Evolutionary conservation across 106 monocot species (phyloP), one percentile per base, ranked within the genome.

Genomic region (Agapanthus africanus): DNA sequence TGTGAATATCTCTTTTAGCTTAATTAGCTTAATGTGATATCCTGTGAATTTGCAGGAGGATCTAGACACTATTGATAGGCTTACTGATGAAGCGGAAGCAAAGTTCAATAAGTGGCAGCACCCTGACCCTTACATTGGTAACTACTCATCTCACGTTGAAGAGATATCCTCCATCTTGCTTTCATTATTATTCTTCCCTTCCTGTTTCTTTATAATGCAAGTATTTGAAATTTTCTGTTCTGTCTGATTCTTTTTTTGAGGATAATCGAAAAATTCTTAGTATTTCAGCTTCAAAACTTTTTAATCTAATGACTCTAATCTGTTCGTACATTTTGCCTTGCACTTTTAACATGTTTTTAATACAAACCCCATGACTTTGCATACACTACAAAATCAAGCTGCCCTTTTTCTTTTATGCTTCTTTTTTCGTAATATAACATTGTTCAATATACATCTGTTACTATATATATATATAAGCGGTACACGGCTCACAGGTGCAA

Each of bases 51-150:
- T 81, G 11, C 76, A 97, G 95, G 88, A 86, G 78, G 88, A 91
- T 72, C 82, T 77, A 66, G 91, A 97, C 42, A 84, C 84, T 41
- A 91, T 97, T 67, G 95, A 97, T 71, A 83, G 83, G 76, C 75
- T 91, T 33, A 91, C 91, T 54, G 76, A 71, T 32, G 75, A 83
- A 11, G 88, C 67, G 19, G 95, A 97, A 79, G 86, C 82, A 75
- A 70, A 18, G 6, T 89, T 68, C 74, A 61, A 71, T 47, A 97
- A 89, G 11, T 91, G 62, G 57, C 81, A 54, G 68, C 95, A 97
- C 68, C 95, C 95, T 78, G 95, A 97, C 76, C 95, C 95, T 64
- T 97, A 97, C 60, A 97, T 91, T 79, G 91, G 95, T 91, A 82
- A 78, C 65, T n/a, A n/a, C 69, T 71, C 0, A 25, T n/a, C 22